Evolutionary conservation across 371 early-diverging fungal species (phyloP).

Genomic region (Globomyces sp.): DNA sequence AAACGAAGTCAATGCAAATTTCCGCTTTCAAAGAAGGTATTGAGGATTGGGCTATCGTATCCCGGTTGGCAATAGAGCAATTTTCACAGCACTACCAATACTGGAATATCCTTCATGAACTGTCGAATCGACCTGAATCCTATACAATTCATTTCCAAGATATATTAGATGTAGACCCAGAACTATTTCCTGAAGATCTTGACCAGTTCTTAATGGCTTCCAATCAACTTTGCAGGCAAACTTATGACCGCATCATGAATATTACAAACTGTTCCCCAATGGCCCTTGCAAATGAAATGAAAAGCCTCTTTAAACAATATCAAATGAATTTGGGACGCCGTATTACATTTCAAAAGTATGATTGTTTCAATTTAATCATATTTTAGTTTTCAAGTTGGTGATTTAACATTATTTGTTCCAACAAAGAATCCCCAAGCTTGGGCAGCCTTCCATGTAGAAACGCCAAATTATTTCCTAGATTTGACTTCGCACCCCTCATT

Average conservation of each 20-base stretch:
- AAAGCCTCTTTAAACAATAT: neutral
- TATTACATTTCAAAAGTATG: constrained; percentile 11
- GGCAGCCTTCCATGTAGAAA: constrained; percentile 78
- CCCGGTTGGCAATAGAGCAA: constrained; percentile 31
- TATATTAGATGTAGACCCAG: neutral
- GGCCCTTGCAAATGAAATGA: neutral
- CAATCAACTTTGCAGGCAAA: neutral
- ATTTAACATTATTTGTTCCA: constrained; percentile 72
- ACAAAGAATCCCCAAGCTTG: constrained; percentile 69
- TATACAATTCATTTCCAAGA: neutral
- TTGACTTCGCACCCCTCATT: constrained; percentile 42
- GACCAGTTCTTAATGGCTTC: neutral
- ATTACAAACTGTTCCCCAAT: neutral
- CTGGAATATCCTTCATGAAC: neutral
- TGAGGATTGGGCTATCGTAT: constrained; percentile 33
- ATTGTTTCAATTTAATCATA: neutral
- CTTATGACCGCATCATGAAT: constrained; percentile 1
- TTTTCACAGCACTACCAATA: neutral
- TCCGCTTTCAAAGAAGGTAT: constrained; percentile 18
- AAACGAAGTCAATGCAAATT: neutral
- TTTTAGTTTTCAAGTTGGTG: constrained; percentile 65
- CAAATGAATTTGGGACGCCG: neutral
- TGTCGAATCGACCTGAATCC: neutral
- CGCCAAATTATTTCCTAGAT: constrained; percentile 72
- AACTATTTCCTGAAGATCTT: constrained; percentile 4